Conservation (phyloP, 805 yeast species). For the Candida verbasci region DNA sequence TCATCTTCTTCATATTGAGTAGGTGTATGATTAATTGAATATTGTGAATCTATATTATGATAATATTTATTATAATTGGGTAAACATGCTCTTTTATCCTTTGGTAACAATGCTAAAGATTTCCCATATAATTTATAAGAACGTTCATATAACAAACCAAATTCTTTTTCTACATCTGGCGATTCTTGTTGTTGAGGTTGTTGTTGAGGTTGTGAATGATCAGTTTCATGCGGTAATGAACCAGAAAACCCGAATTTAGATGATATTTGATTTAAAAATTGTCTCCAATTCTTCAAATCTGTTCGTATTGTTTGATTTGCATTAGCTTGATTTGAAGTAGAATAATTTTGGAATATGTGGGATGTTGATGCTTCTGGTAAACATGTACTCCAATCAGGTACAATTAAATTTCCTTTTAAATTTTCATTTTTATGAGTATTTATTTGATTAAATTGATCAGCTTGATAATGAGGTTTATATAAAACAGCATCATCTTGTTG, state of each 20-base stretch:
- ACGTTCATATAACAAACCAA: constrained; percentile 27
- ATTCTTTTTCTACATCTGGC: constrained; percentile 25
- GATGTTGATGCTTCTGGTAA: constrained; percentile 19
- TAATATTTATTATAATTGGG: constrained; percentile 32
- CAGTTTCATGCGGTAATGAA: constrained; percentile 14
- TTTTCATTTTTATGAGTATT: constrained; percentile 44
- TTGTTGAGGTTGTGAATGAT: constrained; percentile 2
- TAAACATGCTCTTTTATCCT: constrained; percentile 34
- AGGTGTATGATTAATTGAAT: constrained; percentile 4
- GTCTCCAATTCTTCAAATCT: constrained; percentile 34
- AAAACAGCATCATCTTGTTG: constrained; percentile 38
- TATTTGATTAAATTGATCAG: constrained; percentile 36
- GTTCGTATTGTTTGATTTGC: constrained; percentile 16
- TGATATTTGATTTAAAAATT: constrained; percentile 29
- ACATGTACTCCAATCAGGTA: constrained; percentile 40
- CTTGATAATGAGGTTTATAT: constrained; percentile 39
- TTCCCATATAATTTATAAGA: constrained; percentile 37
- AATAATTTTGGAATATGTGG: constrained; percentile 20
- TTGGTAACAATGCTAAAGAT: constrained; percentile 31
- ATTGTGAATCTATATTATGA: constrained; percentile 9
- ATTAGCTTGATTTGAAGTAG: constrained; percentile 19
- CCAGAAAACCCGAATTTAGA: constrained; percentile 31
- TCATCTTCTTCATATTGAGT: constrained; percentile 24
- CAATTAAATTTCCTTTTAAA: constrained; percentile 34
- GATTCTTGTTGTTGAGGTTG: constrained; percentile 11